These are phyloP conservation scores for Osmanthus fragrans DNA, from an alignment of 257 asterid species.

Conservation along the genomic window DNA sequence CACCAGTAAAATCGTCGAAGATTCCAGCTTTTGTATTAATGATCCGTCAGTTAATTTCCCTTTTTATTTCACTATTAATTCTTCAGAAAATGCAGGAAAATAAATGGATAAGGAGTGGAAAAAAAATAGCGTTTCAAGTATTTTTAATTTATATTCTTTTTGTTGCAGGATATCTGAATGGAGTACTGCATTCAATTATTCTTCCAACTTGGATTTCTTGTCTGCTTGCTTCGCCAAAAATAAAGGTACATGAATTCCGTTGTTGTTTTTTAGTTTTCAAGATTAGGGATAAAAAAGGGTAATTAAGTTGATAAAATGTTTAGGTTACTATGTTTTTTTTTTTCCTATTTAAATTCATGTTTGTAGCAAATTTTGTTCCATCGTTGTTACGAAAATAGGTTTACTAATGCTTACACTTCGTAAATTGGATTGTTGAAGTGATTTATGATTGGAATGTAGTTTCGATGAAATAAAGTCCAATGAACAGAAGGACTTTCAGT, in stretches of 20 bases:
- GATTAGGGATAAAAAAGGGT: neutral
- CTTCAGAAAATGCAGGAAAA: neutral
- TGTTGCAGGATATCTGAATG: slow-evolving; percentile 62
- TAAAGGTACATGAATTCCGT: slow-evolving; percentile 39
- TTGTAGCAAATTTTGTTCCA: neutral
- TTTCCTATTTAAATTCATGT: neutral
- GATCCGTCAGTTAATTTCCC: slow-evolving; percentile 50
- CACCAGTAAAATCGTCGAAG: slow-evolving; percentile 42
- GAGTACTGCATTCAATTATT: slow-evolving; percentile 62
- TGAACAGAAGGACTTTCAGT: neutral
- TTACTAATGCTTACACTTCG: neutral
- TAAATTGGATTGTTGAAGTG: neutral
- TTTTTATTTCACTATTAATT: neutral
- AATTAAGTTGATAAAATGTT: neutral
- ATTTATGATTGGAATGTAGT: neutral
- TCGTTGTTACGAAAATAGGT: neutral
- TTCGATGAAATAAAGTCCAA: neutral
- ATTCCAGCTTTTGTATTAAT: slow-evolving; percentile 57
- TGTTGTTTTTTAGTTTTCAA: neutral
- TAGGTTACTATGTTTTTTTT: neutral
- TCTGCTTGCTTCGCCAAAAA: slow-evolving; percentile 56
- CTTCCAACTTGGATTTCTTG: slow-evolving; percentile 60
- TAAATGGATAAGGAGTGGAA: slow-evolving; percentile 22
- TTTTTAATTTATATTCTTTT: slow-evolving; percentile 3
- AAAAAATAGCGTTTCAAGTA: neutral